phyloP scores from a whole-genome alignment of 108 stramenopile species.

The Nitzschia sp. region DNA sequence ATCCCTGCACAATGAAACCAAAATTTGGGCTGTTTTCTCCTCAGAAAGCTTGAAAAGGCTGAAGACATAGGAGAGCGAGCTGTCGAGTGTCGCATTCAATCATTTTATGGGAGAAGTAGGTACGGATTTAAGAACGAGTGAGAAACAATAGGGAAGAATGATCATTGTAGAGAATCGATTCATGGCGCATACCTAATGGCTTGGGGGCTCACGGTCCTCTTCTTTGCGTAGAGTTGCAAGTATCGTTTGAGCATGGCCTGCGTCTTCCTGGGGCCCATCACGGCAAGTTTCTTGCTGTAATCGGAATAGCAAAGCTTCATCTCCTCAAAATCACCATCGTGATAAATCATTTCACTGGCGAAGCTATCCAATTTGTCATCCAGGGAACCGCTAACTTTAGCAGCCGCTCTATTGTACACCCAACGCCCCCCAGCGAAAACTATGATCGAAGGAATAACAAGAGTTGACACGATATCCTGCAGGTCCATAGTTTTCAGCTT shows the following conservation, averaged over 20 bases:
- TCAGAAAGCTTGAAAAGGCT: conserved; percentile 73
- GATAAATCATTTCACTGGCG: conserved; percentile 81
- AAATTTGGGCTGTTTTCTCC: conserved; percentile 61
- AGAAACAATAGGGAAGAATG: background rate
- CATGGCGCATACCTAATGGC: conserved; percentile 53
- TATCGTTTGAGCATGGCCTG: conserved; percentile 64
- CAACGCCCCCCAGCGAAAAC: conserved; percentile 38
- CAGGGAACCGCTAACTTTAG: conserved; percentile 38
- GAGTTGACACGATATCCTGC: conserved; percentile 40
- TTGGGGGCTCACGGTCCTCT: conserved; percentile 66
- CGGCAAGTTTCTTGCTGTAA: conserved; percentile 65
- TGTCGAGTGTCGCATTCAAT: too few species aligned
- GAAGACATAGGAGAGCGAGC: conserved; percentile 73
- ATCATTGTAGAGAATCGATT: background rate
- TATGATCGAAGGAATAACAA: conserved; percentile 44
- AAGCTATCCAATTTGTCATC: conserved; percentile 49
- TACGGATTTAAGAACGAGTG: too few species aligned
- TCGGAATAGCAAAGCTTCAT: conserved; percentile 69
- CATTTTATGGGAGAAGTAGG: too few species aligned
- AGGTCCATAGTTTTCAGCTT: conserved; percentile 38
- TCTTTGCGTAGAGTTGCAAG: conserved; percentile 70
- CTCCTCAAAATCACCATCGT: conserved; percentile 78
- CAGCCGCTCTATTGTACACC: conserved; percentile 35
- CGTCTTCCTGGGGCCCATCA: conserved; percentile 49
- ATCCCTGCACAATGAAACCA: conserved; percentile 54